These are phyloP conservation scores for Auricularia sp. DNA, from an alignment of 768 basidiomycete genomes.

Conservation along the genomic window DNA sequence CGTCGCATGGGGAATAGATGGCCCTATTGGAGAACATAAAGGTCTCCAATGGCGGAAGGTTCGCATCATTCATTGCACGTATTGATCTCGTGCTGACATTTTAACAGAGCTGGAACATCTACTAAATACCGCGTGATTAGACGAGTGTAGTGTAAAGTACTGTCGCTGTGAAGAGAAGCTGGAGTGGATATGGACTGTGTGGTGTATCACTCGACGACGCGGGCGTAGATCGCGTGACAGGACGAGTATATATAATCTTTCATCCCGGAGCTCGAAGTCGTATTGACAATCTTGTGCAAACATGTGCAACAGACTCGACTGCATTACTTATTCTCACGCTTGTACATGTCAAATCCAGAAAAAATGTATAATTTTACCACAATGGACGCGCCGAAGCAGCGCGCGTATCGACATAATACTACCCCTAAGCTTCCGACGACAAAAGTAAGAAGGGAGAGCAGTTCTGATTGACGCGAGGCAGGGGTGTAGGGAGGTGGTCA, in stretches of 20 bases:
- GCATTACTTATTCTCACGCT: no score
- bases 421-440: no score
- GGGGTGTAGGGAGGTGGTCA: no score
- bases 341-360: not conserved
- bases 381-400: not conserved
- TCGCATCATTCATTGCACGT: not conserved
- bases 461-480: no score
- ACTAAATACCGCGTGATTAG: slow-evolving; percentile 6
- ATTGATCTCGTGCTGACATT: not conserved
- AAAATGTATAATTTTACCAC: not conserved
- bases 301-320: no score
- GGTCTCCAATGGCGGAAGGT: slow-evolving; percentile 72
- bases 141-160: not conserved
- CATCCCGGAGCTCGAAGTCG: not conserved
- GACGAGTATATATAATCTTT: not conserved
- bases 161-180: no score
- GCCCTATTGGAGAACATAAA: slow-evolving; percentile 70
- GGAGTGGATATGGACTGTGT: not conserved
- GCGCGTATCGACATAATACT: not conserved
- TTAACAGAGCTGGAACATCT: slow-evolving; percentile 19
- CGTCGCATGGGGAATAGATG: slow-evolving; percentile 86
- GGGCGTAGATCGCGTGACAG: not conserved
- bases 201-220: not conserved
- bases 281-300: not conserved
- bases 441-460: no score